A percentile compares a stretch with the other conserved stretches of the same genome.
Conservation (phyloP, 2,329 filamentous ascomycete species). For the Ceratocystis smalleyi region DNA sequence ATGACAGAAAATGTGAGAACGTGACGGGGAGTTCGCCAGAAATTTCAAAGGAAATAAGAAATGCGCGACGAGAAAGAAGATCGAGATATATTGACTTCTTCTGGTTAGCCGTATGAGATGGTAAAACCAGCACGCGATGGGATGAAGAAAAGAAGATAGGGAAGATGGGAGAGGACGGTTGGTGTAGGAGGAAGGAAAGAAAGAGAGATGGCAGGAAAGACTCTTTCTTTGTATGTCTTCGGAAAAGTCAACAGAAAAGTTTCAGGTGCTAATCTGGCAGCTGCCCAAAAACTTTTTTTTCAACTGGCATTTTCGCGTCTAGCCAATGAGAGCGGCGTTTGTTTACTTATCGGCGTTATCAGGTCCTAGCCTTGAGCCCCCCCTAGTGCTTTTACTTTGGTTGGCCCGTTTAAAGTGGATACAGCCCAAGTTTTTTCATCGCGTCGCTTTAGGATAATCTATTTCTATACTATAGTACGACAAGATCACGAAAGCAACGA, state of each 20-base stretch:
- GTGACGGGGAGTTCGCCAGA: not conserved
- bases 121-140: conserved; percentile 10
- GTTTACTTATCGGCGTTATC: conserved; percentile 11
- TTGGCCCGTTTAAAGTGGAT: not conserved
- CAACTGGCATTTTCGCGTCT: conserved; percentile 11
- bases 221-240: conserved; percentile 6
- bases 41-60: not conserved
- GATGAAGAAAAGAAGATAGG: not conserved
- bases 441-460: not conserved
- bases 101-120: not conserved
- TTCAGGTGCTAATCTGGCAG: conserved; percentile 11
- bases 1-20: not conserved
- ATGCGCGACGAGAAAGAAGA: conserved; percentile 11
- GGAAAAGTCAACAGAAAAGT: conserved; percentile 6
- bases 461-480: not conserved
- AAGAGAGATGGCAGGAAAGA: conserved; percentile 15
- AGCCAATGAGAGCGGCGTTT: conserved; percentile 3
- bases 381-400: not conserved
- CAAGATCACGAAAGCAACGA: not conserved
- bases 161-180: not conserved
- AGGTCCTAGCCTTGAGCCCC: conserved; percentile 11
- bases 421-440: not conserved
- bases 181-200: conserved; percentile 8
- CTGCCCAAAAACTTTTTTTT: conserved; percentile 14
- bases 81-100: conserved; percentile 1